These are phyloP conservation scores for Hypericum androsaemum DNA, from an alignment of 345 rosid species.

Conservation along the genomic window DNA sequence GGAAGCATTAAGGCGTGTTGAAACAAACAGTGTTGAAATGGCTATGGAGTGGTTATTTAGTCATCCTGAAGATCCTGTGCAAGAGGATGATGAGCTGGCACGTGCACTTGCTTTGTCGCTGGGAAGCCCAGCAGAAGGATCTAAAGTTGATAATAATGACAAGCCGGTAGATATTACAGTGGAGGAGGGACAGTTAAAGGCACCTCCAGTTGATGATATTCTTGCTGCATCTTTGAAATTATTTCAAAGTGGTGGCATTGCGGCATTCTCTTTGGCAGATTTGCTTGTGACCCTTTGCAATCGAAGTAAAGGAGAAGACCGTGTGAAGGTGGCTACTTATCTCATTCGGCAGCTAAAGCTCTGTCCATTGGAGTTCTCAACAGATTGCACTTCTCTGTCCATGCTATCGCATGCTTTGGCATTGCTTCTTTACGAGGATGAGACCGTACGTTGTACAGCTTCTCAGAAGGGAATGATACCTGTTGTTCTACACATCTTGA, in stretches of 20 bases:
- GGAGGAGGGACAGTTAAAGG: conserved; percentile 45
- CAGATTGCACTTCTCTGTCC: conserved; percentile 57
- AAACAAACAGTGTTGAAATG: conserved; percentile 93
- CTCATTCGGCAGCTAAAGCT: conserved; percentile 85
- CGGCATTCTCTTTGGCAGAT: conserved; percentile 77
- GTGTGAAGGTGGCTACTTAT: conserved; percentile 56
- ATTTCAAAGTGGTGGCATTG: conserved; percentile 57
- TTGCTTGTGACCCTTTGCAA: conserved; percentile 81
- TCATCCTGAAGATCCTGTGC: conserved; percentile 87
- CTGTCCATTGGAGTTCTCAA: conserved; percentile 53
- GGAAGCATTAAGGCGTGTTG: conserved; percentile 82
- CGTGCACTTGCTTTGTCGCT: conserved; percentile 90
- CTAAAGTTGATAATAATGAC: conserved; percentile 60
- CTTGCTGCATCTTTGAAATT: conserved; percentile 72
- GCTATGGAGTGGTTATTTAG: conserved; percentile 93
- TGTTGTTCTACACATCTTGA: conserved; percentile 53
- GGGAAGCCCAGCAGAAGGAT: conserved; percentile 80
- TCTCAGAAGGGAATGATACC: conserved; percentile 61
- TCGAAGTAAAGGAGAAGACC: conserved; percentile 85
- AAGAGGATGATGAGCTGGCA: conserved; percentile 96
- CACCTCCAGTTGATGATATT: conserved; percentile 75
- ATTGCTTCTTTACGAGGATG: conserved; percentile 77
- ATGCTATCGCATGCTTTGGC: conserved; percentile 83
- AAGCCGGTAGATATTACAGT: conserved; percentile 44
- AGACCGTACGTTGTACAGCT: conserved; percentile 63